These are phyloP conservation scores for Paramecium biaurelia DNA, from an alignment of 73 alveolate species.

Conservation along the genomic window DNA sequence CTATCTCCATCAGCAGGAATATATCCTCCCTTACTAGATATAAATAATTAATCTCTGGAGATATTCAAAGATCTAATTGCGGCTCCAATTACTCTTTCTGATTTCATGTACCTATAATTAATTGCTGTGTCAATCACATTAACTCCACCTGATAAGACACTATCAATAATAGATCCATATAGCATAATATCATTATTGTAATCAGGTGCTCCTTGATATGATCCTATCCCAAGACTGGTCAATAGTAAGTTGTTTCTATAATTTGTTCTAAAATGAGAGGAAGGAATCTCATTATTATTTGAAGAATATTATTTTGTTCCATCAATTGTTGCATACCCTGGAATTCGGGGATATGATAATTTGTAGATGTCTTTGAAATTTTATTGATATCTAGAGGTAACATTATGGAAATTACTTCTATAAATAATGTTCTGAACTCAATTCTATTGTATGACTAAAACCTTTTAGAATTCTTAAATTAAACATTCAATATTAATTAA, in stretches of 20 bases:
- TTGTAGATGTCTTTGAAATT: neutral
- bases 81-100: constrained; percentile 89
- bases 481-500: neutral
- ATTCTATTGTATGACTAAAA: neutral
- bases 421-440: neutral
- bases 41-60: constrained; percentile 78
- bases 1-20: constrained; percentile 91
- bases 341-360: neutral
- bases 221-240: constrained; percentile 83
- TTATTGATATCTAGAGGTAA: neutral
- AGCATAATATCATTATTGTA: constrained; percentile 75
- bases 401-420: neutral
- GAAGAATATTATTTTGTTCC: constrained; percentile 64
- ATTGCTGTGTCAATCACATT: constrained; percentile 92
- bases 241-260: constrained; percentile 65
- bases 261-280: constrained; percentile 68
- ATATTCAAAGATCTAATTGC: constrained; percentile 70
- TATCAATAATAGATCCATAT: constrained; percentile 71
- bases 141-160: constrained; percentile 80
- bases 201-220: constrained; percentile 93
- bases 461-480: neutral
- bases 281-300: constrained; percentile 35
- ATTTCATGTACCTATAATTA: constrained; percentile 84
- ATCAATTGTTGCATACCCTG: constrained; percentile 69
- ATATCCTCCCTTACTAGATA: constrained; percentile 84